Evolutionary conservation across 2,329 filamentous ascomycete species (phyloP).

Genomic region (Arthroderma uncinatum): DNA sequence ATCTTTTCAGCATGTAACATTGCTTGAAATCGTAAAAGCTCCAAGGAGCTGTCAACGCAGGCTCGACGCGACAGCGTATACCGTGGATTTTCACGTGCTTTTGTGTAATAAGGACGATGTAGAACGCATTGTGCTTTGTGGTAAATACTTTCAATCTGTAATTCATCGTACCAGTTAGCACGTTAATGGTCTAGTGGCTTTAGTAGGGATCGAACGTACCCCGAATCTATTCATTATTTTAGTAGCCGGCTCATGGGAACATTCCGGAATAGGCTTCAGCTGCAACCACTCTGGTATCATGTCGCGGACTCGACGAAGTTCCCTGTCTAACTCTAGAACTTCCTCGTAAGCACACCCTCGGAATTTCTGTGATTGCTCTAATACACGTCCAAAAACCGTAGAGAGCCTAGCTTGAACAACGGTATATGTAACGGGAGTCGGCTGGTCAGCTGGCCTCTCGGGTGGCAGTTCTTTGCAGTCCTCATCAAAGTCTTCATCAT

Average conservation of each 20-base stretch:
- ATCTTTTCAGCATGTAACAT: conserved; percentile 65
- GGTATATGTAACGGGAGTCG: conserved; percentile 45
- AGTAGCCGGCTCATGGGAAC: conserved; percentile 55
- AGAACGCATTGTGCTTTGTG: conserved; percentile 82
- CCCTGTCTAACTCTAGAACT: conserved; percentile 48
- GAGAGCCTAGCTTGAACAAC: conserved; percentile 37
- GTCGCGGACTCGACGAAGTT: conserved; percentile 47
- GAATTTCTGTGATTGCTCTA: conserved; percentile 34
- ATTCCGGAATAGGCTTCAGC: conserved; percentile 62
- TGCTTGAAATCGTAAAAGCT: conserved; percentile 65
- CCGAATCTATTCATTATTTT: conserved; percentile 72
- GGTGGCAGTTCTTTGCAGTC: conserved; percentile 45
- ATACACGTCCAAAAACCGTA: conserved; percentile 35
- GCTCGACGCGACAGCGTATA: conserved; percentile 75
- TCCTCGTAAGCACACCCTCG: conserved; percentile 46
- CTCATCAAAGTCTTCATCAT: conserved; percentile 55
- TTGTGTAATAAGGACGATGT: conserved; percentile 75
- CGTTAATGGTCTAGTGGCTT: conserved; percentile 9
- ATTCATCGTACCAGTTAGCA: conserved; percentile 5
- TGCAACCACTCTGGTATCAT: conserved; percentile 70
- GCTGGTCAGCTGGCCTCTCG: conserved; percentile 46
- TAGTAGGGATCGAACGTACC: conserved; percentile 20
- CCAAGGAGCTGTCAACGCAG: conserved; percentile 77
- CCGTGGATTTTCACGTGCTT: conserved; percentile 63
- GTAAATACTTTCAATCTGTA: conserved; percentile 62